Percentiles rank a stretch among this genome's conserved stretches.
phyloP scores from a whole-genome alignment of 768 basidiomycete species.

The Tricholoma sp. region DNA sequence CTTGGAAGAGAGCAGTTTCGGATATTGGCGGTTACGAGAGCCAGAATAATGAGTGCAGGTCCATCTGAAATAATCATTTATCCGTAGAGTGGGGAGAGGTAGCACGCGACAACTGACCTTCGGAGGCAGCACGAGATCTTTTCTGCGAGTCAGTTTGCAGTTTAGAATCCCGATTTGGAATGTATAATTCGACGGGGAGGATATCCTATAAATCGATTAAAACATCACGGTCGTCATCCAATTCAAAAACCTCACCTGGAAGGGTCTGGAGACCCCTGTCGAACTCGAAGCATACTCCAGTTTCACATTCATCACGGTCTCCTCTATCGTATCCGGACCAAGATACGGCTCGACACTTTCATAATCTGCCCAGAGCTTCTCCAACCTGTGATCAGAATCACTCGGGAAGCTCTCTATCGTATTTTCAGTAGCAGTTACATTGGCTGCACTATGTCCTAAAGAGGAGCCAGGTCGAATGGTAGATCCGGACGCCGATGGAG shows the following conservation, averaged over 20 bases:
- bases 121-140: constrained; percentile 46
- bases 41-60: constrained; percentile 82
- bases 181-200: constrained; percentile 70
- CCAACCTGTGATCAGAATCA: constrained; percentile 82
- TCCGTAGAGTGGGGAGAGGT: neutral
- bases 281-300: constrained; percentile 46
- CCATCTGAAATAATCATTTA: constrained; percentile 53
- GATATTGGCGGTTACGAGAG: constrained; percentile 82
- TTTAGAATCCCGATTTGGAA: constrained; percentile 67
- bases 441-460: constrained; percentile 12
- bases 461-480: constrained; percentile 29
- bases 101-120: constrained; percentile 42
- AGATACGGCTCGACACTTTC: constrained; percentile 75
- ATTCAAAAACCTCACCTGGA: constrained; percentile 45
- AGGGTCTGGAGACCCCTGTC: constrained; percentile 39
- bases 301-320: constrained; percentile 47
- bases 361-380: constrained; percentile 84
- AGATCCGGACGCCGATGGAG: constrained; percentile 29
- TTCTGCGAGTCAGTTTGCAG: constrained; percentile 23
- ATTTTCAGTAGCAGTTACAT: constrained; percentile 20
- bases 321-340: constrained; percentile 39
- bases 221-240: neutral
- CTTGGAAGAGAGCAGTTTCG: constrained; percentile 83
- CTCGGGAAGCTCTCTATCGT: constrained; percentile 49
- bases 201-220: constrained; percentile 46